Evolutionary conservation across 2,329 filamentous ascomycete genomes (phyloP), one percentile per base, ranked within the genome.

Genomic region (Cladosporium velox): DNA sequence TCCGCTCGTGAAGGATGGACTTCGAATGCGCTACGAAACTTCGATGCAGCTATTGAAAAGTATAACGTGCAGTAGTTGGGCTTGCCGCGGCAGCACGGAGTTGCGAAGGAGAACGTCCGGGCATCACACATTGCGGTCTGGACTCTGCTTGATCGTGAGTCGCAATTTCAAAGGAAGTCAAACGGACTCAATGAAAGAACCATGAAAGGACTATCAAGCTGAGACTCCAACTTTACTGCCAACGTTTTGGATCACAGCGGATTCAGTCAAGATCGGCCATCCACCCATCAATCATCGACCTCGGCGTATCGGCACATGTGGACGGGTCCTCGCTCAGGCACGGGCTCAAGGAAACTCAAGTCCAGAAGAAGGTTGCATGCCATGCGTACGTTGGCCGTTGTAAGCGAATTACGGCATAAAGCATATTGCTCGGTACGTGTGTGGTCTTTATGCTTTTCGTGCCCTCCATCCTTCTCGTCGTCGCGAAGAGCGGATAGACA

Each of bases 21-120:
- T 21, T 55, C 28, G 59, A 62, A 62, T n/a, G 32, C 59, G 59
- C 59, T 30, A 62, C 59, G 59, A 62, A 62, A 3, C n/a, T 62
- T 62, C 59, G 59, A 62, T 21, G 59, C 44, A 54, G 59, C 59
- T 47, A 51, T 52, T 30, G 47, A 62, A 60, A 60, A 49, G 26
- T 14, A 58, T 58, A 58, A 58, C 24, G 4, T 58, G 52, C 55
- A 34, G 28, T 49, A 49, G 18, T 49, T 41, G 28, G 28, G 21
- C 30, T 26, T 60, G 58, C 58, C 41, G 26, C 38, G 52, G 30
- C 24, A 21, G 52, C 14, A 21, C 32, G 15, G 52, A 32, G 10
- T 30, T 34, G 11, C 52, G 28, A 55, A 30, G 32, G 41, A 47
- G 41, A 21, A 21, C n/a, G 7, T 21, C 18, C n/a, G 41, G 38